These are phyloP conservation scores for Neurospora sp. DNA, from an alignment of 495 filamentous ascomycete species.

Conservation along the genomic window DNA sequence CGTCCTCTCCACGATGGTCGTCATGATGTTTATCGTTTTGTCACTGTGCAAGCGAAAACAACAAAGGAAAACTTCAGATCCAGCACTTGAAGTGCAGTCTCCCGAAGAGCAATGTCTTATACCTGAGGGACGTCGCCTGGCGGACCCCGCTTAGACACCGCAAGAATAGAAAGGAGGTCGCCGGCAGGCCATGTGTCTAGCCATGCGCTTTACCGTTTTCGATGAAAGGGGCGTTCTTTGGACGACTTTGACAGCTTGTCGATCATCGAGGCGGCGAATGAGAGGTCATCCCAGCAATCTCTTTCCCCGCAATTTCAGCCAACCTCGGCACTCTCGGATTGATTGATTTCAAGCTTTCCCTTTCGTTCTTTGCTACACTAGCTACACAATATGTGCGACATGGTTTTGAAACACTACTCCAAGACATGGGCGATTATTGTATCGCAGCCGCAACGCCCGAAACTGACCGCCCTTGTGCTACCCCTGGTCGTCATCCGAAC, in stretches of 20 bases:
- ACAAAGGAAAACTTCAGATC: background rate
- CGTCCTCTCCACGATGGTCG: constrained; percentile 65
- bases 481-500: background rate
- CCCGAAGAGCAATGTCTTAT: background rate
- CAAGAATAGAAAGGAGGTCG: background rate
- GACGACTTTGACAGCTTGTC: background rate
- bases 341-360: background rate
- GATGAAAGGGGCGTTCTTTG: background rate
- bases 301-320: background rate
- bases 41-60: background rate
- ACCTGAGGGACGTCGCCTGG: background rate
- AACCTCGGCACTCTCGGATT: background rate
- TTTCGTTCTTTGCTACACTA: background rate
- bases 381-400: background rate
- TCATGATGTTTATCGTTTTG: background rate
- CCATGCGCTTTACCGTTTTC: background rate
- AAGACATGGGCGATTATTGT: background rate
- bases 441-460: background rate
- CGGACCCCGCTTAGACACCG: background rate
- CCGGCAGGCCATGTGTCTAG: background rate
- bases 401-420: background rate
- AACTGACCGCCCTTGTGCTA: background rate
- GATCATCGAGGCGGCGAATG: background rate
- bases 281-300: background rate
- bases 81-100: background rate